phyloP scores from a whole-genome alignment of 2,329 filamentous ascomycete genomes.

The Fusarium marasasianum region DNA sequence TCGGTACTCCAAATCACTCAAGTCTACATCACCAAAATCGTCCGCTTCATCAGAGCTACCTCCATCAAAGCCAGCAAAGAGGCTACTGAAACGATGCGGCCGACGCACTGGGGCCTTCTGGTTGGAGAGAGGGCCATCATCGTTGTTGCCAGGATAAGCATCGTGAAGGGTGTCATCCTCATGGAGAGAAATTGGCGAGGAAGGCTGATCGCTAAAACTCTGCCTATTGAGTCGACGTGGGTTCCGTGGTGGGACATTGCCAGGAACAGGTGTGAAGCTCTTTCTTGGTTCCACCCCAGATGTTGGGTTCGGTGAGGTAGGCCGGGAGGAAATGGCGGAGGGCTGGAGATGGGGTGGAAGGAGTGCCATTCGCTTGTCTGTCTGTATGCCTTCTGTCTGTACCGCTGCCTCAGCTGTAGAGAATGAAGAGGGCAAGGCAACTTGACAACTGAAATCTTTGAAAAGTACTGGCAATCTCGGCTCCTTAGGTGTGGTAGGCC shows the following conservation, averaged over 20 bases:
- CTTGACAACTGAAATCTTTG: conserved; percentile 87
- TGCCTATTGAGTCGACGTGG: conserved; percentile 63
- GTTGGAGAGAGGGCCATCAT: conserved; percentile 76
- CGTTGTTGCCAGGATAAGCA: conserved; percentile 81
- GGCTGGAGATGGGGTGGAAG: conserved; percentile 83
- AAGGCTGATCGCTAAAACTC: conserved; percentile 59
- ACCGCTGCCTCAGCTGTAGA: conserved; percentile 54
- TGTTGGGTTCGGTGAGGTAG: conserved; percentile 61
- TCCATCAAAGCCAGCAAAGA: conserved; percentile 87
- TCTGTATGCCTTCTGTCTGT: conserved; percentile 91
- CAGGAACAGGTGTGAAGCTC: conserved; percentile 63
- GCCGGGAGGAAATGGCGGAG: conserved; percentile 73
- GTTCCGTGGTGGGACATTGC: conserved; percentile 66
- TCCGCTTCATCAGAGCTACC: conserved; percentile 73
- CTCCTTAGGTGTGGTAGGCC: conserved; percentile 80
- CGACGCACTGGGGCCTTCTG: conserved; percentile 70
- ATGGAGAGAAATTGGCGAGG: conserved; percentile 55
- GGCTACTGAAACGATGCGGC: conserved; percentile 80
- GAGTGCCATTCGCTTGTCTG: conserved; percentile 79
- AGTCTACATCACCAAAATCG: conserved; percentile 68
- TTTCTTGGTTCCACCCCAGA: conserved; percentile 46
- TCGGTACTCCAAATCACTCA: conserved; percentile 73
- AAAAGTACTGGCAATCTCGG: conserved; percentile 81
- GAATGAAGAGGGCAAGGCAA: conserved; percentile 51
- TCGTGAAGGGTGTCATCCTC: conserved; percentile 62